Percentiles rank a stretch among this genome's conserved stretches.
phyloP scores from a whole-genome alignment of 495 filamentous ascomycete genomes.

The Staphylotrichum tortipilum region DNA sequence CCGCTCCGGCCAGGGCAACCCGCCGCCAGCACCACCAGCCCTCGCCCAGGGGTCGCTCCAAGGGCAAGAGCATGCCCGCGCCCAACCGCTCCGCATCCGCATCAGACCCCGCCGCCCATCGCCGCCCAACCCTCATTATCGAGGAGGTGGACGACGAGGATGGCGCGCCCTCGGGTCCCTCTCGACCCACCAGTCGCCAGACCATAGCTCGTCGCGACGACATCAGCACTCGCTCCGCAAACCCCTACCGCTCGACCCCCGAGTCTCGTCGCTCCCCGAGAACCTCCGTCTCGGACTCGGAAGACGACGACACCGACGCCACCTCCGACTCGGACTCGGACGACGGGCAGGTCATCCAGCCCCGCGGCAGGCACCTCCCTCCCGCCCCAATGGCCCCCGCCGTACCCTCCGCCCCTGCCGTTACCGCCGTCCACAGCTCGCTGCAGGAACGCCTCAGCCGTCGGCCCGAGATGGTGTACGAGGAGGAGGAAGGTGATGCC shows the following conservation, averaged over 20 bases:
- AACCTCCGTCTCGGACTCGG: conserved; percentile 33
- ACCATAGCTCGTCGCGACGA: conserved; percentile 28
- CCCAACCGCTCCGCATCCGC: conserved; percentile 22
- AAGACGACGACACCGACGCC: conserved; percentile 30
- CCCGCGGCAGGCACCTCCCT: conserved; percentile 10
- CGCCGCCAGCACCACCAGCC: too few relatives aligned
- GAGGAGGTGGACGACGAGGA: conserved; percentile 24
- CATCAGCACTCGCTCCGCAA: conserved; percentile 33
- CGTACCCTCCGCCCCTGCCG: conserved; percentile 10
- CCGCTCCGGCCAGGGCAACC: conserved; percentile 9
- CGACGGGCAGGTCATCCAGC: conserved; percentile 23
- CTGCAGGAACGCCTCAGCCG: conserved; percentile 21
- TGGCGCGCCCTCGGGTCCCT: conserved; percentile 11
- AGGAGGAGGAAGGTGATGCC: conserved; percentile 14
- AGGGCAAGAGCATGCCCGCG: conserved; percentile 21
- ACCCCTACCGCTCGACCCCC: conserved; percentile 31
- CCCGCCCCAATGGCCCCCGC: conserved; percentile 6
- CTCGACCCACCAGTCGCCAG: conserved; percentile 23
- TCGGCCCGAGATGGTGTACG: conserved; percentile 17
- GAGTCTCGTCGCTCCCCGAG: conserved; percentile 31
- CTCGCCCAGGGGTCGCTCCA: conserved; percentile 5
- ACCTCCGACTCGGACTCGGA: conserved; percentile 30
- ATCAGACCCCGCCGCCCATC: conserved; percentile 13
- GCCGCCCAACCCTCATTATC: conserved; percentile 21
- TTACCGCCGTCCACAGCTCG: conserved; percentile 6